Percentiles rank a stretch among this genome's conserved stretches.
These are phyloP conservation scores for Colletotrichum melonis DNA, from an alignment of 2,329 filamentous ascomycete genomes.

Conservation along the genomic window DNA sequence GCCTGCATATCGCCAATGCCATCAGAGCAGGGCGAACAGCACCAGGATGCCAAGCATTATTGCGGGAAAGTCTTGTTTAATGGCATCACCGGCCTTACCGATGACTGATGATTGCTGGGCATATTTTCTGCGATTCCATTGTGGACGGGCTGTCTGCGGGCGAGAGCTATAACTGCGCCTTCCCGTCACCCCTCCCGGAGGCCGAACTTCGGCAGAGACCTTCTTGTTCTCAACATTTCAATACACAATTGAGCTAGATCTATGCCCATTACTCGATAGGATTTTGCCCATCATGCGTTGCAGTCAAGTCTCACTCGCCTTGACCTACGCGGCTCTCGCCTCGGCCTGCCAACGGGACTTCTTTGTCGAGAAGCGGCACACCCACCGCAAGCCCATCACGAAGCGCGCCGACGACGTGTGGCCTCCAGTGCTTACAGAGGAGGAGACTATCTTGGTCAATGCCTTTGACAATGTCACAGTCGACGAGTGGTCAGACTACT, in stretches of 20 bases:
- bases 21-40: neutral
- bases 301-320: conserved; percentile 6
- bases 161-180: conserved; percentile 10
- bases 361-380: conserved; percentile 41
- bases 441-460: conserved; percentile 48
- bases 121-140: no score
- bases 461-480: conserved; percentile 51
- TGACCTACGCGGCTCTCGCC: conserved; percentile 40
- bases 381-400: conserved; percentile 45
- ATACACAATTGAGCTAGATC: neutral
- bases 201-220: no score
- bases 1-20: neutral
- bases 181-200: neutral
- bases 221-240: neutral
- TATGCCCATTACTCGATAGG: neutral
- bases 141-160: neutral
- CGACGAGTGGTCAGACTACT: conserved; percentile 52
- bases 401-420: conserved; percentile 46
- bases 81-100: conserved; percentile 17
- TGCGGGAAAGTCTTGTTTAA: neutral
- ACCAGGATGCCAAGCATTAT: neutral
- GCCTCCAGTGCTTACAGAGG: conserved; percentile 47
- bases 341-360: conserved; percentile 46
- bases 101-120: neutral
- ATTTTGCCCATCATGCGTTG: conserved; percentile 10